A percentile compares a stretch with the other conserved stretches of the same genome.
Conservation (phyloP, 345 rosid genomes). For the Eucalyptus cladocalyx region DNA sequence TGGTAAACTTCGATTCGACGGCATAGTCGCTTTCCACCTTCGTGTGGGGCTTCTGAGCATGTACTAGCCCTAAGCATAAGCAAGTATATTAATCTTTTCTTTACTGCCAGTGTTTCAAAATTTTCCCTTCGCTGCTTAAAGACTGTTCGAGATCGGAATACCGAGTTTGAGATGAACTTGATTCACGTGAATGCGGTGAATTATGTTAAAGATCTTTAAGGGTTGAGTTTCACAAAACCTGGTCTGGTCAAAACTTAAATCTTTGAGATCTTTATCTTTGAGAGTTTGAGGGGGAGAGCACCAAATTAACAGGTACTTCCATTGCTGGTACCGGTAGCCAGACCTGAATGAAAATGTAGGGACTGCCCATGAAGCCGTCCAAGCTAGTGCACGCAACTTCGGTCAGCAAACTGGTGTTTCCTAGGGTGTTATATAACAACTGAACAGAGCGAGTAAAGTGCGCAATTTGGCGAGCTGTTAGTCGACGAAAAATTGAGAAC, state of each 20-base stretch:
- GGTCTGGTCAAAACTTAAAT: not conserved
- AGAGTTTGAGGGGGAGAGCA: not conserved
- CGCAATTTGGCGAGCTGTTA: not conserved
- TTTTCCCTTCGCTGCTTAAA: not conserved
- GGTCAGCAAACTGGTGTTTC: not conserved
- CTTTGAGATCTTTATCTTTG: not conserved
- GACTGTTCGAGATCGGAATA: not conserved
- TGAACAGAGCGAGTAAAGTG: not conserved
- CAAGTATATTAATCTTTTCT: not conserved
- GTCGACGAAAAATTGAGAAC: not conserved
- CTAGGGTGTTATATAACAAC: not conserved
- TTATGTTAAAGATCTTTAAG: not conserved
- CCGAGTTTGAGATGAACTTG: not conserved
- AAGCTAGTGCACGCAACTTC: not conserved
- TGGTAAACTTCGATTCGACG: not conserved
- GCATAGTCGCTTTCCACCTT: not conserved
- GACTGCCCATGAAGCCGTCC: not conserved
- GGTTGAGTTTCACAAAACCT: not conserved
- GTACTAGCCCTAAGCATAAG: not conserved
- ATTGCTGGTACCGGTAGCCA: not conserved
- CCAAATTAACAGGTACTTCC: not conserved
- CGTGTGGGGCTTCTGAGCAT: not conserved
- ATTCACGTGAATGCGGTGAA: not conserved
- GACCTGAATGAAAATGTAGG: not conserved
- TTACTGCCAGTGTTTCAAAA: not conserved